Base-by-base conservation (phyloP, 345 rosid genomes). In the Corymbia maculata region DNA sequence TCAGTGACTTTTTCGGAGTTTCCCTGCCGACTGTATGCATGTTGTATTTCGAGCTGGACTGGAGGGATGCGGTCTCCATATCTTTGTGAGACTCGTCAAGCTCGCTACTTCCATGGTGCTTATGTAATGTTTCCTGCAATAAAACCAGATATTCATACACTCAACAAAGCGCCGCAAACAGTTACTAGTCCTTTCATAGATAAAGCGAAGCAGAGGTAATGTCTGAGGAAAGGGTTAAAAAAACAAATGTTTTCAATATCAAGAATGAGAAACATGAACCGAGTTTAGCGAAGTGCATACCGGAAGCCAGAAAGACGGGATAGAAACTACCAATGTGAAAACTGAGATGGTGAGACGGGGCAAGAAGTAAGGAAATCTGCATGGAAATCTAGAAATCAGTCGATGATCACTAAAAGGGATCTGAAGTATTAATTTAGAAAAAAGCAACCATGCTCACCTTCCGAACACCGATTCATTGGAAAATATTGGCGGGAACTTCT, bases 281-380 rank as follows among this genome's bases (percentile, higher is more conserved):
- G 4, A 36, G 42, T 36, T 36, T 36, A 36, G 42, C 42, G 42
- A 86, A 52, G 51, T 85, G 89, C 70, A 15, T 95, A 97, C 98
- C 92, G 97, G 98, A 90, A 97, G 95, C 98, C 98, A 91, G 86
- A 85, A 91, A 82, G 93, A 61, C 86, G 93, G 88, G 22, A 97
- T 88, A 4, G 92, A 88, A 57, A 95, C 96, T 86, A 86, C 93
- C 49, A 96, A 86, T 52, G 99, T 95, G 79, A 97, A 95, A 42
- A 90, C 1, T 21, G 97, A 95, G 91, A 93, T 97, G 85, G 47
- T 85, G 22, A 95, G 89, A 90, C 95, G 94, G 9, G 99, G 99
- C 90, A 97, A 89, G 87, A 97, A 94, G 91, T 93, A 97, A 12
- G 98, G 98, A 90, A 96, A 97, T 88, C 99, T 95, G 94, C 95